Evolutionary conservation across 2,329 filamentous ascomycete genomes (phyloP).

Genomic region (Monosporascus cannonballus): DNA sequence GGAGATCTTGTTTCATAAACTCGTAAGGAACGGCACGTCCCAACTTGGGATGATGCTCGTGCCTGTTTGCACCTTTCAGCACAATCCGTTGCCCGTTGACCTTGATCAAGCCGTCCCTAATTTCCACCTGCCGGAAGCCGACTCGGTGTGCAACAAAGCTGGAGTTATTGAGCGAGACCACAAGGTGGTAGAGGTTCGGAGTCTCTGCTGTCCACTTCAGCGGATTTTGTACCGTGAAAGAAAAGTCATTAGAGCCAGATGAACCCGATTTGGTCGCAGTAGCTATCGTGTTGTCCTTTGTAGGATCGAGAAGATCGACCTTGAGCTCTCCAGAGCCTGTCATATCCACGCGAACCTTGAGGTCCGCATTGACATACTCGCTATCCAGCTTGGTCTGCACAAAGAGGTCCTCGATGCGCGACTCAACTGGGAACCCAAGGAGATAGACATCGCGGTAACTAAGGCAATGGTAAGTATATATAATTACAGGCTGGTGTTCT

Average conservation of each 20-base stretch:
- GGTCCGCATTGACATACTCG: slow-evolving; percentile 45
- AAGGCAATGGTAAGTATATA: slow-evolving; percentile 16
- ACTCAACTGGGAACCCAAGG: slow-evolving; percentile 44
- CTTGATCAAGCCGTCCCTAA: slow-evolving; percentile 47
- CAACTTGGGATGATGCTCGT: slow-evolving; percentile 53
- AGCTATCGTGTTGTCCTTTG: slow-evolving; percentile 49
- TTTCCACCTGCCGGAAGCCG: slow-evolving; percentile 55
- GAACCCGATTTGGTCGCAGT: slow-evolving; percentile 42
- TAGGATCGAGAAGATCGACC: slow-evolving; percentile 47
- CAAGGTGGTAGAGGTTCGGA: slow-evolving; percentile 46
- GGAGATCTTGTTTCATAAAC: slow-evolving; percentile 48
- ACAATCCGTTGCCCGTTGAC: slow-evolving; percentile 54
- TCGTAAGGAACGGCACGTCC: slow-evolving; percentile 50
- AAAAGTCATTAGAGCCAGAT: slow-evolving; percentile 30
- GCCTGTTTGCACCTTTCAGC: slow-evolving; percentile 54
- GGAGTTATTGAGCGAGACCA: slow-evolving; percentile 19
- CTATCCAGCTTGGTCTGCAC: slow-evolving; percentile 47
- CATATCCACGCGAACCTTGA: slow-evolving; percentile 35
- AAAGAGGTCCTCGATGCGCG: slow-evolving; percentile 51
- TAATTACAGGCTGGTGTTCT: neutral
- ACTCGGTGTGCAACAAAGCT: slow-evolving; percentile 40
- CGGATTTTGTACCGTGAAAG: slow-evolving; percentile 35
- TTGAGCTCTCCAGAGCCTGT: slow-evolving; percentile 53
- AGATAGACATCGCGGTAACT: slow-evolving; percentile 51
- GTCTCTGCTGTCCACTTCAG: slow-evolving; percentile 58